phyloP scores from a whole-genome alignment of 75 land plant genomes.

The Picea glauca region DNA sequence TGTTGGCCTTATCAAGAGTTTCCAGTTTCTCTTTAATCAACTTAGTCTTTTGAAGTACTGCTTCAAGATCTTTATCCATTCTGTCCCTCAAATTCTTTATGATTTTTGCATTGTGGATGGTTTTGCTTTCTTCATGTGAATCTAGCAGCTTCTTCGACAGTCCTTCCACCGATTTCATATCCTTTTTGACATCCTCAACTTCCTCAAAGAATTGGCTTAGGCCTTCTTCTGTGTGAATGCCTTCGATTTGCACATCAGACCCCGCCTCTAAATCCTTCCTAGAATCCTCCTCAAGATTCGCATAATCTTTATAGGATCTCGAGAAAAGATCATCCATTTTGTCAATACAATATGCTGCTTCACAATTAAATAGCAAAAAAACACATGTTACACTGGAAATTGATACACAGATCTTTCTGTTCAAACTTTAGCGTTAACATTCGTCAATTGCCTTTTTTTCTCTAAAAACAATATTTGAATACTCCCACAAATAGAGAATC shows the following conservation, averaged over 20 bases:
- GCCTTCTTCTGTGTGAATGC: conserved; percentile 23
- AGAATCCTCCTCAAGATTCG: conserved; percentile 57
- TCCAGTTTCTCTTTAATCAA: conserved; percentile 52
- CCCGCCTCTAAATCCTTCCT: conserved; percentile 28
- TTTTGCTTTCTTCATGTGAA: conserved; percentile 59
- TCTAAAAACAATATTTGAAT: no score
- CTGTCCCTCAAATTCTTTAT: conserved; percentile 50
- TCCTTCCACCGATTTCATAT: conserved; percentile 55
- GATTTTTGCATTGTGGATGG: conserved; percentile 56
- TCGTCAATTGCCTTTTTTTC: no score
- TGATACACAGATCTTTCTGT: no score
- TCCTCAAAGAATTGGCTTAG: conserved; percentile 75
- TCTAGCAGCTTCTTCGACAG: conserved; percentile 47
- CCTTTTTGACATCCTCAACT: conserved; percentile 65
- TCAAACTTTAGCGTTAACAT: no score
- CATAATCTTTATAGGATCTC: conserved; percentile 49
- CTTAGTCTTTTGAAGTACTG: conserved; percentile 54
- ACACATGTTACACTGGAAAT: no score
- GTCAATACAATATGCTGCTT: not conserved
- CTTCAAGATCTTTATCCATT: conserved; percentile 53
- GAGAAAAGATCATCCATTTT: conserved; percentile 74
- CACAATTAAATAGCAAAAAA: no score
- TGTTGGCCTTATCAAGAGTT: conserved; percentile 70
- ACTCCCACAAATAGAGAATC: no score
- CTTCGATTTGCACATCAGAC: conserved; percentile 19